phyloP scores from a whole-genome alignment of 441 rosid genomes.

The Erodium moschatum region DNA sequence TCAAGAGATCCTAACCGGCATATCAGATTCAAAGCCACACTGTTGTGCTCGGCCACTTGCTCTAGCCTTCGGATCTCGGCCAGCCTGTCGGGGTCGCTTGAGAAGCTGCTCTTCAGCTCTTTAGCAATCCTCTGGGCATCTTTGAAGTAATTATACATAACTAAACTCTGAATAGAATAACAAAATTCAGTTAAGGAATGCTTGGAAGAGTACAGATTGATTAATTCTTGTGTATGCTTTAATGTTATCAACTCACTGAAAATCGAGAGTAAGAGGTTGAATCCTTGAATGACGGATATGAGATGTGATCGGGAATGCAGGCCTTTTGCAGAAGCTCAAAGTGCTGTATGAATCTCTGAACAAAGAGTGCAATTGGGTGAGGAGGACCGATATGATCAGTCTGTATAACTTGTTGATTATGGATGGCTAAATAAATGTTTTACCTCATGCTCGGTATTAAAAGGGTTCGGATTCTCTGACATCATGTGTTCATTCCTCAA shows the following conservation, averaged over 20 bases:
- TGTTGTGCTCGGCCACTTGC: conserved; percentile 88
- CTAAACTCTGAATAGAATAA: conserved; percentile 40
- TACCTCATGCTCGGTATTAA: conserved; percentile 81
- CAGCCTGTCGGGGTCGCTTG: conserved; percentile 54
- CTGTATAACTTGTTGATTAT: background rate
- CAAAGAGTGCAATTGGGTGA: conserved; percentile 14
- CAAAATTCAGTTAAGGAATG: background rate
- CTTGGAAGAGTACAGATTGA: no score
- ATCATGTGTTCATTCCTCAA: conserved; percentile 61
- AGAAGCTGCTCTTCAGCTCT: conserved; percentile 63
- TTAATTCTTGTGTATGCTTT: background rate
- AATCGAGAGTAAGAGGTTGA: conserved; percentile 58
- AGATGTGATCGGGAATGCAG: conserved; percentile 61
- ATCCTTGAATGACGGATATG: conserved; percentile 64
- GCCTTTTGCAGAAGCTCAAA: conserved; percentile 92
- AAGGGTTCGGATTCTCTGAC: conserved; percentile 53
- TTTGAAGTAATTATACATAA: conserved; percentile 63
- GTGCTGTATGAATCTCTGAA: conserved; percentile 85
- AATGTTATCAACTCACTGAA: conserved; percentile 46
- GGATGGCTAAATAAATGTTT: background rate
- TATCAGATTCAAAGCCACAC: conserved; percentile 57
- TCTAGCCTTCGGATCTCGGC: conserved; percentile 66
- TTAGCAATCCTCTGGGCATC: conserved; percentile 80
- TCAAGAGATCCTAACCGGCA: conserved; percentile 47
- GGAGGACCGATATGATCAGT: conserved; percentile 14